Base-by-base conservation (phyloP, 345 rosid species). In the Aquilaria sinensis region DNA sequence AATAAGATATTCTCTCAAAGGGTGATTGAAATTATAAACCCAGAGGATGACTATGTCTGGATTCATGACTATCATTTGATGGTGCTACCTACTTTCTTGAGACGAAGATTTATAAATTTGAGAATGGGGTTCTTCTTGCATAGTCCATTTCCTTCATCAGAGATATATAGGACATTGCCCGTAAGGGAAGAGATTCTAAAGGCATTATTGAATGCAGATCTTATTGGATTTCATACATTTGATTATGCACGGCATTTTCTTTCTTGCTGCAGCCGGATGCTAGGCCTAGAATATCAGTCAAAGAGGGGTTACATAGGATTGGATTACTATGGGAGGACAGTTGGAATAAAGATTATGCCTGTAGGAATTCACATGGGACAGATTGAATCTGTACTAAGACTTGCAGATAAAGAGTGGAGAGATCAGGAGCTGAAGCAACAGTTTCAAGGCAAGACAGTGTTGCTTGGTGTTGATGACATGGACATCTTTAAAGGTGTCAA, bases 231-330 rank as follows among this genome's bases (percentile, higher is more conserved):
- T 69, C 93, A 87, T 68, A 84, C 98, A 9, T 93, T 88, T 50
- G 98, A 93, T 73, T 93, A 93, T 74, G 98, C 98, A n/a, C 79
- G 98, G 15, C 93, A 87, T 80, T 87, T 87, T 74, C 77, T 87
- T 50, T 87, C 93, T 33, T 87, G 90, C 54, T 87, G 93, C 65
- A 84, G 93, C 59, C 78, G 90, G 41, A 87, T 87, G 84, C 57
- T 87, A 60, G 90, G 90, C 56, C 60, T 87, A 71, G 89, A 84
- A 58, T 84, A 87, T 73, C 88, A 87, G 70, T 87, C 93, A 10
- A 82, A 84, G 74, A 74, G 93, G 67, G 93, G 90, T 56, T 87
- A 87, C 65, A 87, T 87, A 32, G 88, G 93, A 6, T 59, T 87
- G 74, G 93, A 87, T 51, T 87, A 87, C 66, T 84, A 77, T 75